Evolutionary conservation across 768 basidiomycete species (phyloP), one percentile per base, ranked within the genome.

Genomic region (Chlorophyllum brunneum): DNA sequence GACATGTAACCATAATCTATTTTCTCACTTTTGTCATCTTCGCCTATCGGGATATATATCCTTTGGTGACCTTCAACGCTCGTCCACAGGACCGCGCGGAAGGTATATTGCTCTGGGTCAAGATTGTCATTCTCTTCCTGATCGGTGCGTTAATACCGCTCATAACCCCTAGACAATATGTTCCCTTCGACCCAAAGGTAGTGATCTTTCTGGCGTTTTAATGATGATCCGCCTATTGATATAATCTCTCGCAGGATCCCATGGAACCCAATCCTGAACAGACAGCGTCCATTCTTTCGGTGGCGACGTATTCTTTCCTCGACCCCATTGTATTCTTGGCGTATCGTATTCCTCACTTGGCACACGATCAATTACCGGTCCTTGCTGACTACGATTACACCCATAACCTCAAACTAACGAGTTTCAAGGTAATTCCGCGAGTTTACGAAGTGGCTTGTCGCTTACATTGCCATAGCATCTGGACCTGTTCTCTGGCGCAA

Each of bases 351-450:
- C 64, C 73, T 2, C 78, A 77, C 59, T 62, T 85, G 0, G 62
- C 78, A 0, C 67, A 72, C 38, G 81, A 85, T 44, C 66, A 82
- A 49, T 66, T 86, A 26, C 83, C 85, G 11, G 80, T 80, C 1
- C 74, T 88, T 67, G 81, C 83, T 2, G 85, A 88, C 54, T 80
- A 80, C 50, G 86, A 88, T 55, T 54, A 65, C 49, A 65, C 68
- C 4, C 54, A 64, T 24, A 52, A 63, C 48, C 54, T 72, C 20
- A 68, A 60, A 37, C 58, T 56, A 5, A 58, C 47, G 7, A 61
- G 58, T 47, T 73, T 68, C 53, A 59, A 61, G 51, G 67, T 61
- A 56, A 34, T 42, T 52, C 24, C 15, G 22, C 18, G 31, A 39
- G 10, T 8, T 24, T 24, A 48, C 5, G 9, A 16, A 31, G 33